Percentiles rank a stretch among this genome's conserved stretches.
Conservation (phyloP, 2,329 filamentous ascomycete genomes). For the Hysterium pulicare region DNA sequence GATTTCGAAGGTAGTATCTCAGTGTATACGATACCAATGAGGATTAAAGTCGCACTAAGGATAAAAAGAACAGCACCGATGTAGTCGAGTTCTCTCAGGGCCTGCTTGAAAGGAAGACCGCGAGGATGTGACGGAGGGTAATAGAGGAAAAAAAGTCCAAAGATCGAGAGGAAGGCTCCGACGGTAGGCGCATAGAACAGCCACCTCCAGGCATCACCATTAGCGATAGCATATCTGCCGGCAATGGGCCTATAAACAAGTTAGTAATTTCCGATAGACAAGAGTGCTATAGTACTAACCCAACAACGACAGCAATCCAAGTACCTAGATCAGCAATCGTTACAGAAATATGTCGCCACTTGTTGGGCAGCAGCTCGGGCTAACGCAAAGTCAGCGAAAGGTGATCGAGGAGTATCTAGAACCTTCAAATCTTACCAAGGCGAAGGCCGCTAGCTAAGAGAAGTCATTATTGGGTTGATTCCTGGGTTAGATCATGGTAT, state of each 20-base stretch:
- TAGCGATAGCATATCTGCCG: conserved; percentile 41
- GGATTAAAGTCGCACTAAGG: conserved; percentile 21
- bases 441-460: conserved; percentile 41
- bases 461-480: neutral
- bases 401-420: too few relatives aligned
- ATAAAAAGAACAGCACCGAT: conserved; percentile 30
- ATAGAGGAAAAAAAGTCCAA: conserved; percentile 43
- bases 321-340: conserved; percentile 39
- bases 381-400: neutral
- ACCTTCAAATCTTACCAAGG: conserved; percentile 29
- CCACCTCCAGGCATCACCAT: conserved; percentile 42
- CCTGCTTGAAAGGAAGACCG: conserved; percentile 20
- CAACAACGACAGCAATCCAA: conserved; percentile 46
- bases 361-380: conserved; percentile 49
- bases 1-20: conserved; percentile 18
- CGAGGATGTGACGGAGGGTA: conserved; percentile 41
- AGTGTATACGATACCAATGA: conserved; percentile 35
- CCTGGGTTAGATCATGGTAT: neutral
- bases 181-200: conserved; percentile 47
- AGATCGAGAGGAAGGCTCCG: conserved; percentile 43
- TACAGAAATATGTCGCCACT: conserved; percentile 46
- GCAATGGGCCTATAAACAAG: conserved; percentile 40
- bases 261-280: neutral
- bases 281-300: conserved; percentile 5
- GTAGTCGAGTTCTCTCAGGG: conserved; percentile 31